Evolutionary conservation across 768 basidiomycete species (phyloP).

Genomic region (Mycena albidolilacea): DNA sequence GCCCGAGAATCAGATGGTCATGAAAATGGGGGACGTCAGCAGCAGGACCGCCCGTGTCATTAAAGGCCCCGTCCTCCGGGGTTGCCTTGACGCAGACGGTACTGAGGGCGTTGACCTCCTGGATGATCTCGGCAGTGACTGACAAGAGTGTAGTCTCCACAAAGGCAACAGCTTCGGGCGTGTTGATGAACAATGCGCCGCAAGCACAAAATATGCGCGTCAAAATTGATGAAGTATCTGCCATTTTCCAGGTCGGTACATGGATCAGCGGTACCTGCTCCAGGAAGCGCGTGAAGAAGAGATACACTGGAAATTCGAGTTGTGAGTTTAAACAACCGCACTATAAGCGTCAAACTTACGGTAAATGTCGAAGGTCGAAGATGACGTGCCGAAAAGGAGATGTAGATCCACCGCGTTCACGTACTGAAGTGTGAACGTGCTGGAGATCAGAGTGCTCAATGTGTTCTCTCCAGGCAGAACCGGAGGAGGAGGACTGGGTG

Average conservation of each 20-base stretch:
- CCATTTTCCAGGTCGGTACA: slow-evolving; percentile 64
- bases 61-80: slow-evolving; percentile 54
- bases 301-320: too few species aligned
- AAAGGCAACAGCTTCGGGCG: slow-evolving; percentile 46
- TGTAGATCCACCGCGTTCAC: slow-evolving; percentile 5
- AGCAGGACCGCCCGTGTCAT: neutral
- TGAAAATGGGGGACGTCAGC: slow-evolving; percentile 44
- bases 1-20: slow-evolving; percentile 61
- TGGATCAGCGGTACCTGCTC: slow-evolving; percentile 73
- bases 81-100: neutral
- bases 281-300: slow-evolving; percentile 48
- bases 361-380: slow-evolving; percentile 1
- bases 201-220: slow-evolving; percentile 73
- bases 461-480: neutral
- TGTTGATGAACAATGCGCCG: slow-evolving; percentile 72
- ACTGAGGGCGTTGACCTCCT: slow-evolving; percentile 53
- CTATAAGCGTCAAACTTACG: neutral
- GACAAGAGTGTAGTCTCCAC: slow-evolving; percentile 58
- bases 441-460: neutral
- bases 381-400: neutral
- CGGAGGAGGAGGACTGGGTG: neutral
- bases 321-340: neutral
- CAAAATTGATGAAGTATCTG: slow-evolving; percentile 63
- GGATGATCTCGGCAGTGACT: slow-evolving; percentile 62
- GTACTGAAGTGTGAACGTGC: slow-evolving; percentile 1